Evolutionary conservation across 768 basidiomycete genomes (phyloP).

Genomic region (Leccinum truebloodii): DNA sequence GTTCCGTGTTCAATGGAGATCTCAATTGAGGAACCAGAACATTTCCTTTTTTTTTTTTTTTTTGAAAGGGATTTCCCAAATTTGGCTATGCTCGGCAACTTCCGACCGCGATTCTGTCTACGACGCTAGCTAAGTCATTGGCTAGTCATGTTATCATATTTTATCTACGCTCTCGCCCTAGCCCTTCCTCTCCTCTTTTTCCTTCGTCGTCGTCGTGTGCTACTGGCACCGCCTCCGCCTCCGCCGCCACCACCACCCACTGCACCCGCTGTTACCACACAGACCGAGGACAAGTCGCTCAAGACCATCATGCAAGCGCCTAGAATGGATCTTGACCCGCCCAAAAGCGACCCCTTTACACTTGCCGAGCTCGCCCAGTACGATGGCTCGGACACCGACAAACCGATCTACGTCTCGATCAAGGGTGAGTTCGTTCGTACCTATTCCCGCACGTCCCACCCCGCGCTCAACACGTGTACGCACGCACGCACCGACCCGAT

Average conservation of each 20-base stretch:
- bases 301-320: slow-evolving; percentile 76
- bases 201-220: slow-evolving; percentile 16
- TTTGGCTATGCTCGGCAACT: slow-evolving; percentile 11
- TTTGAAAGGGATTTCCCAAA: neutral
- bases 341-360: slow-evolving; percentile 80
- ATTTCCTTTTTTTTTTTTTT: neutral
- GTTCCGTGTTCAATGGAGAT: neutral
- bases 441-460: neutral
- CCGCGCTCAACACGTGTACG: neutral
- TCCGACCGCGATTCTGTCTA: slow-evolving; percentile 12
- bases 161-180: slow-evolving; percentile 35
- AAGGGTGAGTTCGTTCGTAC: slow-evolving; percentile 65
- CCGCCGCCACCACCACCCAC: neutral
- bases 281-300: slow-evolving; percentile 31
- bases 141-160: slow-evolving; percentile 11
- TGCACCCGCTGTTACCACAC: slow-evolving; percentile 9
- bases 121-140: neutral
- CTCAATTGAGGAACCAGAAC: neutral
- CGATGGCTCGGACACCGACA: slow-evolving; percentile 63
- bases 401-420: slow-evolving; percentile 90
- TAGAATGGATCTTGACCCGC: slow-evolving; percentile 58
- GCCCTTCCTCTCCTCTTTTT: slow-evolving; percentile 33
- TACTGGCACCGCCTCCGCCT: slow-evolving; percentile 6
- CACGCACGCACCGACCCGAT: neutral
- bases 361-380: slow-evolving; percentile 63